Conservation (phyloP, 139 green algal species). For the Chlamydomonas eustigma region DNA sequence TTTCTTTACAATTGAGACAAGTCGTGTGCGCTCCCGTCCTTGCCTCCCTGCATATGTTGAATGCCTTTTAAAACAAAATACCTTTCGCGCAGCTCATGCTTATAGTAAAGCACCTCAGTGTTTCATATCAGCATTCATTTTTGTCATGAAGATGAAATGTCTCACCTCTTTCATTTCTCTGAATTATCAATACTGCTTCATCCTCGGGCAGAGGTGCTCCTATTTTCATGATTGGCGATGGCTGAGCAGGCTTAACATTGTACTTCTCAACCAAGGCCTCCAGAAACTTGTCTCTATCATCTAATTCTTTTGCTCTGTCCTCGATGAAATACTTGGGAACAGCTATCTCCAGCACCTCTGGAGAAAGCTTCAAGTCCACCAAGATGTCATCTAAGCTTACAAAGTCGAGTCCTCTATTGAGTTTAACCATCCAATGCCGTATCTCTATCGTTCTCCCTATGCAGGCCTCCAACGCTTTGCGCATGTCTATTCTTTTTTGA, state of each 20-base stretch:
- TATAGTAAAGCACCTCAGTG: too few species aligned
- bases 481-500: slow-evolving; percentile 82
- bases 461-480: slow-evolving; percentile 71
- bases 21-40: slow-evolving; percentile 48
- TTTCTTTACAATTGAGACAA: slow-evolving; percentile 48
- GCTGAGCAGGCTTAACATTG: slow-evolving; percentile 34
- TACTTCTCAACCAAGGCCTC: slow-evolving; percentile 78
- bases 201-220: slow-evolving; percentile 49
- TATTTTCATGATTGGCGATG: slow-evolving; percentile 31
- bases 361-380: slow-evolving; percentile 78
- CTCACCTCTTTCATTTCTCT: slow-evolving; percentile 65
- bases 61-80: too few species aligned
- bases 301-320: slow-evolving; percentile 66
- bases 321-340: slow-evolving; percentile 78
- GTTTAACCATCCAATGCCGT: slow-evolving; percentile 61
- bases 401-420: slow-evolving; percentile 73
- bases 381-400: slow-evolving; percentile 77
- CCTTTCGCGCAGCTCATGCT: too few species aligned
- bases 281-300: slow-evolving; percentile 73
- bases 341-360: slow-evolving; percentile 74
- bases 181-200: slow-evolving; percentile 64
- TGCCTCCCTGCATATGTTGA: slow-evolving; percentile 28
- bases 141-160: too few species aligned
- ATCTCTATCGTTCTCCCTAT: slow-evolving; percentile 77
- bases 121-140: too few species aligned